These are phyloP conservation scores for Chamaenerion angustifolium DNA, from an alignment of 345 rosid species.

Conservation along the genomic window DNA sequence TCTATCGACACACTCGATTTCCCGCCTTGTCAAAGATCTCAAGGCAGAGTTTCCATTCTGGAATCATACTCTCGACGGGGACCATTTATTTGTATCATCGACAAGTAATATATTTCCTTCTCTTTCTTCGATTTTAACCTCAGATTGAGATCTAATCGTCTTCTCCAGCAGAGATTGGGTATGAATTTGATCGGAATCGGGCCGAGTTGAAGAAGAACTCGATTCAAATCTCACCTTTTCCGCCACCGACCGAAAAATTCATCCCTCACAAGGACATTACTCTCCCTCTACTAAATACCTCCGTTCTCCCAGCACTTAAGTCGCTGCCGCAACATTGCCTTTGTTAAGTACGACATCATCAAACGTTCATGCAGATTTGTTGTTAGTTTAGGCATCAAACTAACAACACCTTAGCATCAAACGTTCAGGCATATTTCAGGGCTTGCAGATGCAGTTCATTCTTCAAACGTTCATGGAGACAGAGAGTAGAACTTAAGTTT, in stretches of 20 bases:
- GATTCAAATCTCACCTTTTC: constrained; percentile 47
- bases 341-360: constrained; percentile 18
- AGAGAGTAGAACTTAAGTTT: too few species aligned
- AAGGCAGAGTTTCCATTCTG: constrained; percentile 34
- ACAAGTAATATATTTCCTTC: constrained; percentile 4
- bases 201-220: constrained; percentile 54
- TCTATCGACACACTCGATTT: constrained; percentile 20
- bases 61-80: constrained; percentile 57
- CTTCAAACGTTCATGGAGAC: too few species aligned
- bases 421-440: too few species aligned
- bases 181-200: constrained; percentile 29
- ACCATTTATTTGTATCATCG: constrained; percentile 35
- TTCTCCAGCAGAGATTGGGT: constrained; percentile 14
- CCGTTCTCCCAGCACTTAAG: constrained; percentile 11
- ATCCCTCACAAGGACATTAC: constrained; percentile 47
- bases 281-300: constrained; percentile 24
- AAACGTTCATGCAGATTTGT: too few species aligned
- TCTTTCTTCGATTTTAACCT: not conserved
- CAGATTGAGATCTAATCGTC: not conserved
- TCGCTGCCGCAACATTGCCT: constrained; percentile 15
- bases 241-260: constrained; percentile 21
- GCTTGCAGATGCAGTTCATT: too few species aligned
- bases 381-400: too few species aligned
- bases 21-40: constrained; percentile 18
- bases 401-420: too few species aligned